Evolutionary conservation across 2,329 filamentous ascomycete species (phyloP), one percentile per base, ranked within the genome.

Genomic region (Hymenoscyphus infarciens): DNA sequence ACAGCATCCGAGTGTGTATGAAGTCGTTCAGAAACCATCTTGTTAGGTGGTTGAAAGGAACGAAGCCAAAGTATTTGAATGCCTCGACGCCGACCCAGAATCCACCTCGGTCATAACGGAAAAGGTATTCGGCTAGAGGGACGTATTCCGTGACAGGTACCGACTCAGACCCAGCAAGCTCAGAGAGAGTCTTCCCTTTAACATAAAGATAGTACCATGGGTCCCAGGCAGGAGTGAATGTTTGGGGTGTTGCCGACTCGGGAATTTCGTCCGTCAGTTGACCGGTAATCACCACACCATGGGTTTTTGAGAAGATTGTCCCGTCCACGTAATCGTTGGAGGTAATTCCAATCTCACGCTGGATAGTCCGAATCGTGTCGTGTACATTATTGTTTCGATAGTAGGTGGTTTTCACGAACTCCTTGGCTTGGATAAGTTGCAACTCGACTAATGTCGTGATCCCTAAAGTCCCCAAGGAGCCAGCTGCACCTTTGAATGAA

Each of bases 51-150:
- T 80, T 86, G 75, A 87, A 87, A 0, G 85, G 85, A 0, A 78
- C 29, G 31, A 59, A 78, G 15, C 77, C 65, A 73, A 85, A 86
- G 70, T 86, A 87, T 2, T 78, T 74, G 73, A 83, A 87, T 0
- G 83, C 83, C 29, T 73, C 87, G 87, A 1, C 80, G 82, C 22
- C 83, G 84, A 3, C 85, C 85, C 85, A 88, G 74, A 88, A 88
- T 0, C 80, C 83, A 13, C 83, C 85, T 2, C 86, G 78, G 70
- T 88, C 84, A 68, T 87, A 85, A 8, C 82, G 78, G 70, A 86
- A 85, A 5, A 86, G 75, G 67, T 85, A 85, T 38, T 82, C 79
- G 13, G 73, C 71, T 1, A 80, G 66, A 1, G 80, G 80, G 1
- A 81, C 74, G 2, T 69, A 66, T 63, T 80, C 78, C 77, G 16